Evolutionary conservation across 176 grass and related monocot species (phyloP).

Genomic region (Juncus effusus): DNA sequence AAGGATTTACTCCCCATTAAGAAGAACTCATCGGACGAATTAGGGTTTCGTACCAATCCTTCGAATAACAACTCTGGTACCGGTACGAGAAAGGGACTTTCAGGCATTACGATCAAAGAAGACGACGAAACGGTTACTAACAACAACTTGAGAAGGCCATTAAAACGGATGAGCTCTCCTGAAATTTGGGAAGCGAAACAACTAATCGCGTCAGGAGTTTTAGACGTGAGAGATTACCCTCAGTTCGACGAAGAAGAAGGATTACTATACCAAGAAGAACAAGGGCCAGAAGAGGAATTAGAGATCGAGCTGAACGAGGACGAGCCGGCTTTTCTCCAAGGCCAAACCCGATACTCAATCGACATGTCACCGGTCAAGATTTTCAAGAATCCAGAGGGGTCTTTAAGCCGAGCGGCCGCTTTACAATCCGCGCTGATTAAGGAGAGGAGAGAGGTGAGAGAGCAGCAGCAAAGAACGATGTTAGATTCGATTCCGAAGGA

Average conservation of each 20-base stretch:
- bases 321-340: slow-evolving; percentile 88
- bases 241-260: slow-evolving; percentile 89
- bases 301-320: slow-evolving; percentile 93
- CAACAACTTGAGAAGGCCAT: slow-evolving; percentile 38
- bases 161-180: slow-evolving; percentile 82
- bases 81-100: slow-evolving; percentile 55
- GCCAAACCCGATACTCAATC: slow-evolving; percentile 71
- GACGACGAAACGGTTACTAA: slow-evolving; percentile 48
- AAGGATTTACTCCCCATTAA: slow-evolving; percentile 68
- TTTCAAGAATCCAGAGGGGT: slow-evolving; percentile 95
- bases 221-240: slow-evolving; percentile 63
- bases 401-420: slow-evolving; percentile 76
- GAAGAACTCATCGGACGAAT: slow-evolving; percentile 37
- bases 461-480: slow-evolving; percentile 96
- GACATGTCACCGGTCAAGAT: slow-evolving; percentile 97
- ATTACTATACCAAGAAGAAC: slow-evolving; percentile 75
- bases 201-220: slow-evolving; percentile 73
- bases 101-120: slow-evolving; percentile 71
- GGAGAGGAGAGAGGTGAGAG: slow-evolving; percentile 83
- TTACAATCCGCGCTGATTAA: slow-evolving; percentile 91
- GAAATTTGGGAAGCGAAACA: slow-evolving; percentile 95
- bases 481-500: slow-evolving; percentile 96
- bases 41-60: slow-evolving; percentile 44
- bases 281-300: slow-evolving; percentile 68
- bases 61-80: slow-evolving; percentile 10